Percentiles rank a stretch among this genome's conserved stretches.
Conservation (phyloP, 768 basidiomycete genomes). For the Chiua virens region DNA sequence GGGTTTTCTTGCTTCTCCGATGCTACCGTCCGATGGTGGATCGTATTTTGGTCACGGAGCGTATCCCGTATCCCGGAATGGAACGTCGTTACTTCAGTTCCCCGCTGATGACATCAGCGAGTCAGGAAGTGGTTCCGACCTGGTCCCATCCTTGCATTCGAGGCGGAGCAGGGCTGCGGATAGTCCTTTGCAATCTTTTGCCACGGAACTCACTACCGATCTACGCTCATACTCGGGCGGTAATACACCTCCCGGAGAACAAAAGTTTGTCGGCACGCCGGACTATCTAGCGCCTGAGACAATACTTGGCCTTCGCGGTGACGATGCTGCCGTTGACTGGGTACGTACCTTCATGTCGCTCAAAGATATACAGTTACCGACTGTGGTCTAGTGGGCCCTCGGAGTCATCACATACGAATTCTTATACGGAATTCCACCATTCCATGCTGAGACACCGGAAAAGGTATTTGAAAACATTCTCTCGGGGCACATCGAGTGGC, state of each 20-base stretch:
- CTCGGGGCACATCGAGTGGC: slow-evolving; percentile 92
- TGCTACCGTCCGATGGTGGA: slow-evolving; percentile 67
- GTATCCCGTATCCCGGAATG: slow-evolving; percentile 54
- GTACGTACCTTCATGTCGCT: slow-evolving; percentile 45
- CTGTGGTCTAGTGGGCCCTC: slow-evolving; percentile 81
- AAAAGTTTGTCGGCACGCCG: slow-evolving; percentile 96
- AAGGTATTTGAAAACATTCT: slow-evolving; percentile 98
- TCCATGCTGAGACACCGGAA: slow-evolving; percentile 96
- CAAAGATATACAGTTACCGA: slow-evolving; percentile 11
- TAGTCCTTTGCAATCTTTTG: slow-evolving; percentile 85
- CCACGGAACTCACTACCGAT: slow-evolving; percentile 80
- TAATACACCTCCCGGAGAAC: slow-evolving; percentile 76
- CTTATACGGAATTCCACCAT: slow-evolving; percentile 93
- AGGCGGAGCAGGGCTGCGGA: slow-evolving; percentile 55
- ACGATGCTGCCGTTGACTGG: slow-evolving; percentile 97
- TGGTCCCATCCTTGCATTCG: slow-evolving; percentile 55
- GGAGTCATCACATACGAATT: slow-evolving; percentile 99
- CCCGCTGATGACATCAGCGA: slow-evolving; percentile 83
- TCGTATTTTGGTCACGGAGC: slow-evolving; percentile 81
- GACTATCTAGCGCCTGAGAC: slow-evolving; percentile 97
- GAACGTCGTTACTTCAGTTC: slow-evolving; percentile 65
- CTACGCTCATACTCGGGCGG: slow-evolving; percentile 66
- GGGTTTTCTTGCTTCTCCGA: slow-evolving; percentile 74
- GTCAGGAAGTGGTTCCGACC: slow-evolving; percentile 82
- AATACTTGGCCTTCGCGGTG: slow-evolving; percentile 91